A percentile compares a stretch with the other conserved stretches of the same genome.
phyloP scores from a whole-genome alignment of 2,329 filamentous ascomycete species.

The Blastomyces emzantsi region DNA sequence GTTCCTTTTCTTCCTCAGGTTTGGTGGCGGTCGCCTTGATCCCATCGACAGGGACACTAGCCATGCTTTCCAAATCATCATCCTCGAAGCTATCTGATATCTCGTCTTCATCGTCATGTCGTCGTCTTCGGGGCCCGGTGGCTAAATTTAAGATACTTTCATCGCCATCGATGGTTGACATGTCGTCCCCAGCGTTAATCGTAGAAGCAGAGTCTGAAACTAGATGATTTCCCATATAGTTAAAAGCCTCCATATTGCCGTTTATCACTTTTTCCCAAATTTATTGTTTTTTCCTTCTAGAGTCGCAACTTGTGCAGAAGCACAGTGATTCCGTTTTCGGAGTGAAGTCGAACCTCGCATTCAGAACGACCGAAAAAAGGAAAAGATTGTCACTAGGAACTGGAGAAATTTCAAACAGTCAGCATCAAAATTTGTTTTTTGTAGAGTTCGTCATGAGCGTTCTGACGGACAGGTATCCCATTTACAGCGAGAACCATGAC shows the following conservation, averaged over 20 bases:
- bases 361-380: background rate
- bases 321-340: background rate
- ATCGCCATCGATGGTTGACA: conserved; percentile 63
- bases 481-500: background rate
- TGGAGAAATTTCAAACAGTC: background rate
- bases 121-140: conserved; percentile 52
- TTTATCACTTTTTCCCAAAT: conserved; percentile 1
- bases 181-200: conserved; percentile 80
- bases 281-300: background rate
- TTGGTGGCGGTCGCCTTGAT: conserved; percentile 46
- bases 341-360: background rate
- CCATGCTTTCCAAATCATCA: conserved; percentile 67
- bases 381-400: background rate
- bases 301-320: background rate
- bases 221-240: conserved; percentile 69
- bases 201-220: conserved; percentile 72
- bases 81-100: conserved; percentile 75
- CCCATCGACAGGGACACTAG: conserved; percentile 71
- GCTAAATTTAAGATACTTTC: conserved; percentile 67
- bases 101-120: conserved; percentile 82
- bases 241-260: conserved; percentile 70
- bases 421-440: background rate
- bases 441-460: background rate
- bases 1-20: conserved; percentile 75
- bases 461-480: background rate